Evolutionary conservation across 2,329 filamentous ascomycete genomes (phyloP).

Genomic region (Venturia pyrina): DNA sequence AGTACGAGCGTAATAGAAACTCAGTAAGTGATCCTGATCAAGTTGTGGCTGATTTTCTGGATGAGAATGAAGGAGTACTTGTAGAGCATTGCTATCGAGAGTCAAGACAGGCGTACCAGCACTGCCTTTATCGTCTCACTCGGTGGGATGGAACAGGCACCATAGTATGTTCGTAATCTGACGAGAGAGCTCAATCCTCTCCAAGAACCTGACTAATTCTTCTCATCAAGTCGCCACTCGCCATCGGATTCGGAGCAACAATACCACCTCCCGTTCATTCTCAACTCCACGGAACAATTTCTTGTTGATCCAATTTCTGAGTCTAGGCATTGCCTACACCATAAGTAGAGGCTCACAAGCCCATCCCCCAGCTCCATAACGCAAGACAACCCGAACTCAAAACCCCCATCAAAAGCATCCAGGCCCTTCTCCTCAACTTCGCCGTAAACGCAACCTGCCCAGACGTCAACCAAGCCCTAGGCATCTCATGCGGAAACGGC

Average conservation of each 20-base stretch:
- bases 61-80: background rate
- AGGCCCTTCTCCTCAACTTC: background rate
- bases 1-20: background rate
- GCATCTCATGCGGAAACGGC: slow-evolving; percentile 4
- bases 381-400: no score
- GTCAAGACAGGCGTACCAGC: background rate
- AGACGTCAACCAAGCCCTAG: background rate
- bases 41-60: background rate
- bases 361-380: background rate
- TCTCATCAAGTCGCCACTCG: no score
- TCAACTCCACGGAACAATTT: no score
- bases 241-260: no score
- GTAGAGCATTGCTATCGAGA: no score
- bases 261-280: no score
- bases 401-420: background rate
- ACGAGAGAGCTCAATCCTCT: background rate
- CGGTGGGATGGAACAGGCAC: background rate
- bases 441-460: background rate
- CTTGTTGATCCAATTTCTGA: no score
- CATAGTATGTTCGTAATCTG: background rate
- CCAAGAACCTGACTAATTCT: no score
- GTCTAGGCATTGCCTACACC: no score
- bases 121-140: background rate
- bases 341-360: no score
- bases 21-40: background rate